Evolutionary conservation across 129 eudicot species (phyloP).

Genomic region (Chrysanthemum lavandulifolium): DNA sequence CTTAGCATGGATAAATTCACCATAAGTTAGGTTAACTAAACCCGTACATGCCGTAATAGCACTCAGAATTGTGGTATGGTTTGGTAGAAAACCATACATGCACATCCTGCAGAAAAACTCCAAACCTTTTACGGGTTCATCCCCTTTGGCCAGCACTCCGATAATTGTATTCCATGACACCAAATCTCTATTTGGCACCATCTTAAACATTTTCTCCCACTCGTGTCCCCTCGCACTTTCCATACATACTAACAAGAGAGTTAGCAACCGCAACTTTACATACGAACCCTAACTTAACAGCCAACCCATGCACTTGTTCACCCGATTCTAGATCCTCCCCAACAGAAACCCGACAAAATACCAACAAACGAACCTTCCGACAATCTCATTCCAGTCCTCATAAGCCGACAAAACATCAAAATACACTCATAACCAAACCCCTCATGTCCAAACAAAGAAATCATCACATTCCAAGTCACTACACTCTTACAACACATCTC

Average conservation of each 20-base stretch:
- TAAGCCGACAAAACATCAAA: slow-evolving; percentile 48
- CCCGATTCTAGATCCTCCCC: slow-evolving; percentile 41
- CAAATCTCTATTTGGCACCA: slow-evolving; percentile 42
- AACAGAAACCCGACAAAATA: slow-evolving; percentile 47
- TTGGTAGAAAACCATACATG: slow-evolving; percentile 46
- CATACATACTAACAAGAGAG: slow-evolving; percentile 62
- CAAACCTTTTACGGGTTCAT: slow-evolving; percentile 48
- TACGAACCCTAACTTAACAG: slow-evolving; percentile 49
- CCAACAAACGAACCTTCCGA: slow-evolving; percentile 58
- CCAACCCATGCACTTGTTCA: slow-evolving; percentile 61
- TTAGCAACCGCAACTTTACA: slow-evolving; percentile 46
- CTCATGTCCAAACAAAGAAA: slow-evolving; percentile 56
- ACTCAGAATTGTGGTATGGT: slow-evolving; percentile 43
- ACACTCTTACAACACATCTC: slow-evolving; percentile 59
- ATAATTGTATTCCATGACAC: slow-evolving; percentile 75
- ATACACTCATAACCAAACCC: slow-evolving; percentile 47
- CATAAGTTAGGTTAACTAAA: slow-evolving; percentile 31
- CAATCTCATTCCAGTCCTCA: slow-evolving; percentile 34
- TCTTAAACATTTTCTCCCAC: slow-evolving; percentile 48
- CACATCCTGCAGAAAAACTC: slow-evolving; percentile 38
- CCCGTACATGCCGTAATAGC: slow-evolving; percentile 52
- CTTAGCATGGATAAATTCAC: slow-evolving; percentile 65
- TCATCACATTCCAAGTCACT: slow-evolving; percentile 69
- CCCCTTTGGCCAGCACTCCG: slow-evolving; percentile 46
- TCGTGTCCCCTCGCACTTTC: slow-evolving; percentile 35